phyloP scores from a whole-genome alignment of 1,284 basidiomycete genomes.

The Sanghuangporus sanghuang region DNA sequence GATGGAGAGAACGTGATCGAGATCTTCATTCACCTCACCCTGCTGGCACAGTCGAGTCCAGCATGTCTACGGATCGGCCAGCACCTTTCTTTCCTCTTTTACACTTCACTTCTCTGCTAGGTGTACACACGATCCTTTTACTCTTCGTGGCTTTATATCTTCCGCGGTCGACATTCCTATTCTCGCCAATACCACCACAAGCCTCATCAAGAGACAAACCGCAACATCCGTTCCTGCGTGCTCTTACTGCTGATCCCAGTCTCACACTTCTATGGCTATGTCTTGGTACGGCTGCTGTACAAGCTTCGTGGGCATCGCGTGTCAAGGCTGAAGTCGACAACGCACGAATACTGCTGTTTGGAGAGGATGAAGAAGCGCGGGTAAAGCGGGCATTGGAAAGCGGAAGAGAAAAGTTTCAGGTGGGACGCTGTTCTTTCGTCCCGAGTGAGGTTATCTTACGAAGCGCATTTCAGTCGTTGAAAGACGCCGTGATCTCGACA shows the following conservation, averaged over 20 bases:
- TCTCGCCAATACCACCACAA: slow-evolving; percentile 32
- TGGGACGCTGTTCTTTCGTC: not conserved
- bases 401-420: slow-evolving; percentile 31
- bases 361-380: slow-evolving; percentile 23
- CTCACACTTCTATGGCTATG: slow-evolving; percentile 59
- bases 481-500: slow-evolving; percentile 51
- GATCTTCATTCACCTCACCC: not conserved
- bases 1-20: not conserved
- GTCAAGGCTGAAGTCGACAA: slow-evolving; percentile 48
- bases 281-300: slow-evolving; percentile 50
- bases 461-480: slow-evolving; percentile 33
- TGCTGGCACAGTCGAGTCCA: not conserved
- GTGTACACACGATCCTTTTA: slow-evolving; percentile 65
- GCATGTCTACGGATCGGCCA: not conserved
- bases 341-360: slow-evolving; percentile 13
- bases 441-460: not conserved
- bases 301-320: slow-evolving; percentile 73
- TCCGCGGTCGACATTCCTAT: slow-evolving; percentile 51
- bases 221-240: slow-evolving; percentile 59
- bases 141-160: slow-evolving; percentile 61
- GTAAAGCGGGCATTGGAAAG: slow-evolving; percentile 26
- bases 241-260: slow-evolving; percentile 59
- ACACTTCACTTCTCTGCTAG: slow-evolving; percentile 68
- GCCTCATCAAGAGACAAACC: slow-evolving; percentile 52
- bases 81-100: slow-evolving; percentile 36